Evolutionary conservation across 2,329 filamentous ascomycete species (phyloP).

Genomic region (Trichoderma citrinoviride): DNA sequence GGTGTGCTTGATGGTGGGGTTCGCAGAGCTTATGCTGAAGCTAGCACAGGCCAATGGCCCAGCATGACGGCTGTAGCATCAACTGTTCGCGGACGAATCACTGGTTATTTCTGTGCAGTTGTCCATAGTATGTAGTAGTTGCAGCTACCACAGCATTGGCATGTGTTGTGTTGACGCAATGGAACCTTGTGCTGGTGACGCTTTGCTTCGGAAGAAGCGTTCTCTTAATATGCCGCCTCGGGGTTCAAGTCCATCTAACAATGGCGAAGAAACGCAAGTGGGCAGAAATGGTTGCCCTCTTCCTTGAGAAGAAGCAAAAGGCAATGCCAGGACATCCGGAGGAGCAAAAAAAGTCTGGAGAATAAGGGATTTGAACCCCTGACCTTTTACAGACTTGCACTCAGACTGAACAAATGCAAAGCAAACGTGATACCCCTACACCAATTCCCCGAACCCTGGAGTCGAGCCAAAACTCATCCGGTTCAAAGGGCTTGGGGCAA

Average conservation of each 20-base stretch:
- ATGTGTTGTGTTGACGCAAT: too few relatives aligned
- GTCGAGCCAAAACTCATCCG: background rate
- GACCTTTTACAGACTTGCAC: slow-evolving; percentile 20
- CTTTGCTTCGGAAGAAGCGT: too few relatives aligned
- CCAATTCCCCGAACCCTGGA: slow-evolving; percentile 14
- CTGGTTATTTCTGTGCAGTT: too few relatives aligned
- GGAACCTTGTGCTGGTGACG: too few relatives aligned
- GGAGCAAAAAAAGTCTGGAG: slow-evolving; percentile 19
- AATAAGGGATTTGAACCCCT: slow-evolving; percentile 22
- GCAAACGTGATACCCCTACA: slow-evolving; percentile 21
- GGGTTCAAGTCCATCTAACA: background rate
- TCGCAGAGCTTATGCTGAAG: background rate
- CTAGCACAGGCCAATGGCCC: too few relatives aligned
- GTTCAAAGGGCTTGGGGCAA: background rate
- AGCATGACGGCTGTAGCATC: background rate
- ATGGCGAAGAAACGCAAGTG: background rate
- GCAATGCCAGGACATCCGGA: background rate
- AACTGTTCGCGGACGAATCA: background rate
- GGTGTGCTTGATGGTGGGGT: slow-evolving; percentile 17
- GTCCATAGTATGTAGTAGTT: too few relatives aligned
- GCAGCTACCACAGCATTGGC: too few relatives aligned
- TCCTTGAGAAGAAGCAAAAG: too few relatives aligned
- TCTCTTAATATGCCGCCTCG: too few relatives aligned
- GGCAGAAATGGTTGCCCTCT: too few relatives aligned
- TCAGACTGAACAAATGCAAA: slow-evolving; percentile 19